These are phyloP conservation scores for Didymella sp. DNA, from an alignment of 2,329 filamentous ascomycete species.

Conservation along the genomic window DNA sequence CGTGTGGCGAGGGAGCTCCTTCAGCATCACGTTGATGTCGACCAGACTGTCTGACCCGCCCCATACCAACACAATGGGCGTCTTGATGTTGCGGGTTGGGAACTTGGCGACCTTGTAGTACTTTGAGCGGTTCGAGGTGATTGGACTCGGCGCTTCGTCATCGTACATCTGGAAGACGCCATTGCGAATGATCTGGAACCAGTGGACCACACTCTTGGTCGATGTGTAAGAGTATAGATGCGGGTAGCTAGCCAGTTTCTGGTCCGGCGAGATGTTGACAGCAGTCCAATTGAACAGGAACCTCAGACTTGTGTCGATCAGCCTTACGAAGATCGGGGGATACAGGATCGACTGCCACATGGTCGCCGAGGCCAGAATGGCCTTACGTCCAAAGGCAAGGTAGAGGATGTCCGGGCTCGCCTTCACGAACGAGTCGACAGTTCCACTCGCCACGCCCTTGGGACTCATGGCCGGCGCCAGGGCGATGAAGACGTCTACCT, in stretches of 20 bases:
- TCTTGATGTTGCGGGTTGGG: conserved; percentile 95
- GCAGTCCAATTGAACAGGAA: conserved; percentile 93
- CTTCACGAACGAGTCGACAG: conserved; percentile 92
- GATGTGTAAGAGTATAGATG: conserved; percentile 97
- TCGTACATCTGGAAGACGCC: conserved; percentile 98
- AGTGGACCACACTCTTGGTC: conserved; percentile 96
- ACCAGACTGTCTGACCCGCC: conserved; percentile 93
- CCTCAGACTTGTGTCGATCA: conserved; percentile 80
- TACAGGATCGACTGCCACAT: conserved; percentile 98
- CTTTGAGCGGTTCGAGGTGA: conserved; percentile 74
- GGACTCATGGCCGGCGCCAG: conserved; percentile 97
- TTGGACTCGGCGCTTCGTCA: conserved; percentile 82
- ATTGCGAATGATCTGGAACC: conserved; percentile 99
- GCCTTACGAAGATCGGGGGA: conserved; percentile 86
- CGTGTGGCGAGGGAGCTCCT: conserved; percentile 83
- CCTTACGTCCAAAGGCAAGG: conserved; percentile 88
- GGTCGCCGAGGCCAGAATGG: conserved; percentile 88
- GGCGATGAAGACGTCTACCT: conserved; percentile 95
- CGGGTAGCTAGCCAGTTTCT: conserved; percentile 94
- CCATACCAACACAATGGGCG: conserved; percentile 91
- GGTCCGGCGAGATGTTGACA: conserved; percentile 79
- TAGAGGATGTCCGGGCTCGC: conserved; percentile 92
- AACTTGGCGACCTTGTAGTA: conserved; percentile 98
- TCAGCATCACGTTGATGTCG: conserved; percentile 91
- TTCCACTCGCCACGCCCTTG: conserved; percentile 83